These are phyloP conservation scores for Agastache rugosa DNA, from an alignment of 257 asterid genomes.

Conservation along the genomic window DNA sequence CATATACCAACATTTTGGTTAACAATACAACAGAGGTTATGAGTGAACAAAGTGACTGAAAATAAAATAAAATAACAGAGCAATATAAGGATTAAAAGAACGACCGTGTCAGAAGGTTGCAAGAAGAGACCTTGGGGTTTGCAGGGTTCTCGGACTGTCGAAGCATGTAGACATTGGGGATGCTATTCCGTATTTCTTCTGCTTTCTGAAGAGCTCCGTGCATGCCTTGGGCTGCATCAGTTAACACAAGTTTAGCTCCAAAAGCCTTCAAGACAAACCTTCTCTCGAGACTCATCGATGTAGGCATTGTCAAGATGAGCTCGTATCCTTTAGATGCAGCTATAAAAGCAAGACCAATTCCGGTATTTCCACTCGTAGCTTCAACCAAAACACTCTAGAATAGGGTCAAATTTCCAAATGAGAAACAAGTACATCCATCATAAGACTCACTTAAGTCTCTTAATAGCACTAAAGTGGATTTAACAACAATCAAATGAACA, in stretches of 20 bases:
- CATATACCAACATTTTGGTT: slow-evolving; percentile 1
- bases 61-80: neutral
- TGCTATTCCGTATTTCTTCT: slow-evolving; percentile 73
- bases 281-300: slow-evolving; percentile 97
- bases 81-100: neutral
- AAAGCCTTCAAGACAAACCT: slow-evolving; percentile 93
- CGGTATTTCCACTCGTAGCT: slow-evolving; percentile 97
- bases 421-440: neutral
- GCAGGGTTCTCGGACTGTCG: slow-evolving; percentile 95
- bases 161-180: slow-evolving; percentile 87
- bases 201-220: slow-evolving; percentile 89
- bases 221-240: slow-evolving; percentile 88
- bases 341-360: slow-evolving; percentile 92
- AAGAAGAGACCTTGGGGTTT: slow-evolving; percentile 76
- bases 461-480: neutral
- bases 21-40: no score
- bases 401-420: slow-evolving; percentile 24
- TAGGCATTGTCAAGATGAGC: slow-evolving; percentile 94
- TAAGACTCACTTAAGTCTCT: neutral
- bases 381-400: slow-evolving; percentile 88
- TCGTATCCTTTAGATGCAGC: slow-evolving; percentile 97
- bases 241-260: slow-evolving; percentile 90
- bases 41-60: neutral
- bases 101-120: neutral
- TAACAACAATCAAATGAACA: neutral